Evolutionary conservation across 2,329 filamentous ascomycete genomes (phyloP), one percentile per base, ranked within the genome.

Genomic region (Raffaelea ambrosiae): DNA sequence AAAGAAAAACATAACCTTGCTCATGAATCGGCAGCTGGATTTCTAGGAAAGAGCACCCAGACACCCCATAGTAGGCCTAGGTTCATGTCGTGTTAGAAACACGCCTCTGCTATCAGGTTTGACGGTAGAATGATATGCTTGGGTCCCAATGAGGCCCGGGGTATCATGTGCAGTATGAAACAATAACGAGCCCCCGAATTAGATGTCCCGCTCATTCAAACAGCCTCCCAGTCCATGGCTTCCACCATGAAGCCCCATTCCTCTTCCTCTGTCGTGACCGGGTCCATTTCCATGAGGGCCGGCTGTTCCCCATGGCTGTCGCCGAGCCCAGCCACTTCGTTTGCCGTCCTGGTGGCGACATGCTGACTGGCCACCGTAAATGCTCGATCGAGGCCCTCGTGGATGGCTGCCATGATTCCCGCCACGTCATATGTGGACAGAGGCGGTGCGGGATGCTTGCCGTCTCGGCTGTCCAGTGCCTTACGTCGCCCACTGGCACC

Each of bases 371-470:
- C 78, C 1, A 81, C 59, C 0, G 60, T 50, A 51, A 77, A 81
- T 0, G 76, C 82, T 23, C 68, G 63, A 44, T 83, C 81, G 44
- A 86, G 68, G 0, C 80, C 83, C 0, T 53, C 55, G 45, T 86
- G 69, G 10, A 87, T 72, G 7, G 66, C 65, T 5, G 64, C 61
- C 2, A 87, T 65, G 52, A 87, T 84, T 47, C 66, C 66, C 21
- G 77, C 71, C 11, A 87, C 65, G 47, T 84, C 75, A 54, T 86
- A 81, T 53, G 77, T 74, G 49, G 74, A 72, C 3, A 87, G 64
- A 20, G 71, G 69, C 14, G 22, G 16, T 63, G 59, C 20, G 58
- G 61, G 41, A 41, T 46, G 16, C 50, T 41, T 33, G 13, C 41
- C 20, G 31, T 48, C 43, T 5, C 44, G n/a, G n/a, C 22, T 19